Evolutionary conservation across 2,329 filamentous ascomycete genomes (phyloP).

Genomic region (Sporothrix brasiliensis): DNA sequence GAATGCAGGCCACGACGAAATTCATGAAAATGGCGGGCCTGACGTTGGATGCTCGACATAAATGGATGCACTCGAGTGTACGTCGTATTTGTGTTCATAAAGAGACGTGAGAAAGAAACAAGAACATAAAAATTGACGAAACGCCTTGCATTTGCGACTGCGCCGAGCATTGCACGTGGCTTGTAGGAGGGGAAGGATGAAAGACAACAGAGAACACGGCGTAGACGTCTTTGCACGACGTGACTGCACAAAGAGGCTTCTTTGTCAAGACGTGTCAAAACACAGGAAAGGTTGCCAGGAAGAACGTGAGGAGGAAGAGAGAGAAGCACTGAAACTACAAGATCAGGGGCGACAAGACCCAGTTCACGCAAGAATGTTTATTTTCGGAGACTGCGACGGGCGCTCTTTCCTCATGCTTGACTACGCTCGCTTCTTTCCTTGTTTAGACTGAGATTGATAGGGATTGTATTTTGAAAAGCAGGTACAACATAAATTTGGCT

Average conservation of each 20-base stretch:
- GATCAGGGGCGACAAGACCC: not conserved
- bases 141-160: not conserved
- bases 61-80: not conserved
- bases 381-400: not conserved
- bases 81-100: too few species aligned
- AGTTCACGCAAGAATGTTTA: not conserved
- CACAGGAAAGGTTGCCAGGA: not conserved
- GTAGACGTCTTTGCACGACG: too few species aligned
- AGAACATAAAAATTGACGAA: conserved; percentile 1
- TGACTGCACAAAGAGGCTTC: not conserved
- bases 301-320: not conserved
- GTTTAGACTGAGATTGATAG: not conserved
- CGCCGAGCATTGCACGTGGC: not conserved
- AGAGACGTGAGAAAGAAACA: not conserved
- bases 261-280: not conserved
- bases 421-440: not conserved
- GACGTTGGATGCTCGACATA: not conserved
- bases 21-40: not conserved
- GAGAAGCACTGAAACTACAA: not conserved
- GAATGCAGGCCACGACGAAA: conserved; percentile 15
- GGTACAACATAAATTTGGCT: not conserved
- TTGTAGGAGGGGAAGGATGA: too few species aligned
- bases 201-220: too few species aligned
- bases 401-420: not conserved
- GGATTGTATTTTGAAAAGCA: conserved; percentile 1